These are phyloP conservation scores for Thymus mandschuricus DNA, from an alignment of 257 asterid species.

Conservation along the genomic window DNA sequence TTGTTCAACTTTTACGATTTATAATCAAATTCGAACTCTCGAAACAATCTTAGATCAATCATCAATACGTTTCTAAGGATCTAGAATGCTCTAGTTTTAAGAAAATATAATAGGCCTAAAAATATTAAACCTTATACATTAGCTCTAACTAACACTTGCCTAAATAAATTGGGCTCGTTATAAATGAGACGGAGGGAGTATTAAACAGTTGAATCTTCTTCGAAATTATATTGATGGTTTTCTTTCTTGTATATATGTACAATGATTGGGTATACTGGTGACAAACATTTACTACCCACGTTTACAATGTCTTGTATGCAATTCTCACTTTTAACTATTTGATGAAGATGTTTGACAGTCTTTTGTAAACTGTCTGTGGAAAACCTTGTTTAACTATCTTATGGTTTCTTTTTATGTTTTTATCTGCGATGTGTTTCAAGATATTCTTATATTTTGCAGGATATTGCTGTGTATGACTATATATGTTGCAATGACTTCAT, in stretches of 20 bases:
- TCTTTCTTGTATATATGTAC: background rate
- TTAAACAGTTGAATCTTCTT: background rate
- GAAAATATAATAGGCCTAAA: too few relatives aligned
- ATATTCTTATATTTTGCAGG: constrained; percentile 50
- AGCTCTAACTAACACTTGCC: too few relatives aligned
- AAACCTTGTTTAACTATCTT: constrained; percentile 10
- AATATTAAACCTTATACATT: too few relatives aligned
- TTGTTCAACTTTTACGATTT: too few relatives aligned
- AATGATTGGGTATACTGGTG: constrained; percentile 1
- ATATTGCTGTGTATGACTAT: constrained; percentile 59
- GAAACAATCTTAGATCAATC: too few relatives aligned
- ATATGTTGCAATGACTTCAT: constrained; percentile 53
- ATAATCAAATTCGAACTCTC: too few relatives aligned
- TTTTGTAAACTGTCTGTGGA: background rate
- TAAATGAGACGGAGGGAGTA: too few relatives aligned
- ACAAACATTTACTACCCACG: background rate
- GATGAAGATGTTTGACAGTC: background rate
- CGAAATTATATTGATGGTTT: background rate
- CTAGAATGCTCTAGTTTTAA: too few relatives aligned
- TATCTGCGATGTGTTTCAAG: constrained; percentile 26
- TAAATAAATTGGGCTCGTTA: too few relatives aligned
- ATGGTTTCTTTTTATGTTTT: constrained; percentile 15
- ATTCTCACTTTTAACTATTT: constrained; percentile 14
- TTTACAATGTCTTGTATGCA: background rate
- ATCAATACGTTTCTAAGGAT: too few relatives aligned